These are phyloP conservation scores for Taxawa tesnikishii DNA, from an alignment of 2,329 filamentous ascomycete genomes.

Conservation along the genomic window DNA sequence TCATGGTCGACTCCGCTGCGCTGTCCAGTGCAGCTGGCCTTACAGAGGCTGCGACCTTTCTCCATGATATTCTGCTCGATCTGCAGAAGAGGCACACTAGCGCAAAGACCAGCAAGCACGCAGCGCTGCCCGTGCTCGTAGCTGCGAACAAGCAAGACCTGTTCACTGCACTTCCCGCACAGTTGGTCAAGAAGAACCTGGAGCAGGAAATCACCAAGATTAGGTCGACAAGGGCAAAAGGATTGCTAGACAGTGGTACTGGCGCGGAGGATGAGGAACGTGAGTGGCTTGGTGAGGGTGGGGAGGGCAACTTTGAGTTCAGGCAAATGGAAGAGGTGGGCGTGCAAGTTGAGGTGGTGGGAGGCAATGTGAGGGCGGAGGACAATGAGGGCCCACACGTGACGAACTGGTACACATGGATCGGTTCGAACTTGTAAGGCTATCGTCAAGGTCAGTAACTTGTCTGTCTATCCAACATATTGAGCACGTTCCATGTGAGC, in stretches of 20 bases:
- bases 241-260: conserved; percentile 70
- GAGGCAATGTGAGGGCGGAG: conserved; percentile 57
- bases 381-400: conserved; percentile 46
- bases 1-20: conserved; percentile 64
- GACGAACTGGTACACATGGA: conserved; percentile 83
- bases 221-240: conserved; percentile 63
- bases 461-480: too few species aligned
- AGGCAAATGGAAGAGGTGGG: conserved; percentile 73
- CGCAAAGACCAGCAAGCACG: conserved; percentile 44
- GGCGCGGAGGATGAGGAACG: conserved; percentile 56
- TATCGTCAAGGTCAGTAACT: too few species aligned
- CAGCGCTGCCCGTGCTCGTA: conserved; percentile 61
- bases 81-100: conserved; percentile 62
- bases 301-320: conserved; percentile 67
- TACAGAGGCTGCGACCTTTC: conserved; percentile 64
- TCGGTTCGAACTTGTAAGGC: conserved; percentile 59
- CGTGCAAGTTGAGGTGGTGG: conserved; percentile 62
- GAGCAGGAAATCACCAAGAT: conserved; percentile 75
- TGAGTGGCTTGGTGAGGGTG: conserved; percentile 72
- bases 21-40: conserved; percentile 35
- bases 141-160: conserved; percentile 94
- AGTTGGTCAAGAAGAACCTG: conserved; percentile 60
- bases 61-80: conserved; percentile 76
- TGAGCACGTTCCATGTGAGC: too few species aligned
- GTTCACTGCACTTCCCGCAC: conserved; percentile 78